Percentiles rank a stretch among this genome's conserved stretches.
Conservation (phyloP, 169 alveolate genomes). For the Cytauxzoon felis region DNA sequence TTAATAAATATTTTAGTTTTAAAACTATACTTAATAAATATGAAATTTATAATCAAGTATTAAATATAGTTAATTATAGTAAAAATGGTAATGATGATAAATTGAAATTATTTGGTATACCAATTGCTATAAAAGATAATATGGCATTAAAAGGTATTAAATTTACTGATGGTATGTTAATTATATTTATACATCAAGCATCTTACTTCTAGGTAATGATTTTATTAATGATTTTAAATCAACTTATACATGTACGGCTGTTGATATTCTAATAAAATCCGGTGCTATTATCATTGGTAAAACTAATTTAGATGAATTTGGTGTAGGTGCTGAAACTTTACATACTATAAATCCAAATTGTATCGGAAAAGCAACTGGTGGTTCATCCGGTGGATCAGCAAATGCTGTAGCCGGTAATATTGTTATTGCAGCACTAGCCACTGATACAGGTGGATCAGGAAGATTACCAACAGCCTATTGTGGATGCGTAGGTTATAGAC, state of each 20-base stretch:
- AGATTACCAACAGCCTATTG: conserved; percentile 66
- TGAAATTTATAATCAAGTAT: conserved; percentile 31
- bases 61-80: background rate
- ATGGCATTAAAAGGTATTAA: conserved; percentile 25
- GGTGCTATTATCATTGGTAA: conserved; percentile 69
- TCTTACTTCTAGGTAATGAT: conserved; percentile 23
- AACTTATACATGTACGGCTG: conserved; percentile 61
- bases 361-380: conserved; percentile 56
- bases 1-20: conserved; percentile 18
- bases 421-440: conserved; percentile 59
- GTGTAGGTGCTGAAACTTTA: conserved; percentile 66
- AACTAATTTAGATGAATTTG: conserved; percentile 69
- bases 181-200: background rate
- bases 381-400: conserved; percentile 77
- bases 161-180: conserved; percentile 31
- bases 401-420: conserved; percentile 65
- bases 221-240: conserved; percentile 46
- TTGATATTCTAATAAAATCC: conserved; percentile 37
- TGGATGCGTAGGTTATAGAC: conserved; percentile 67
- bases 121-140: conserved; percentile 51
- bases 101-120: conserved; percentile 40
- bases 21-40: conserved; percentile 14
- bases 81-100: background rate
- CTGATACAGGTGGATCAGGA: conserved; percentile 74
- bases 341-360: conserved; percentile 54